Evolutionary conservation across 495 filamentous ascomycete species (phyloP), one percentile per base, ranked within the genome.

Genomic region (Aspergillus diversus): DNA sequence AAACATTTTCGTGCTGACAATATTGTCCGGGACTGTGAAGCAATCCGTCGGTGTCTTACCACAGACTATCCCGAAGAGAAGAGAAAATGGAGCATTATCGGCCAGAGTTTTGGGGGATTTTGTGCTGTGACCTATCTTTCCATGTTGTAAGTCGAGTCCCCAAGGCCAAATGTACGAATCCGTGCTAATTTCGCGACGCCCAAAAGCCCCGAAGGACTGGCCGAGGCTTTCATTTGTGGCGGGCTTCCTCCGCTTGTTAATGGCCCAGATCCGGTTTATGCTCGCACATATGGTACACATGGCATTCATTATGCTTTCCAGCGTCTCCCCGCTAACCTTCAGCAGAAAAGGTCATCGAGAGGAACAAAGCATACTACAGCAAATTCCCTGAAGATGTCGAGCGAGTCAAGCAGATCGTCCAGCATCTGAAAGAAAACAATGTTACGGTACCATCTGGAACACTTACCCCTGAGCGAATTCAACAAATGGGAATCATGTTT

Each of bases 31-130:
- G 94, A 98, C 67, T 92, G 89, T 60, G 94, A 98, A 68, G 92
- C 93, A 9, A 86, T 98, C 21, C 84, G 94, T 1, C 80, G 87
- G 57, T 86, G 79, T 33, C 77, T 98, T 61, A 93, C 89, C 0
- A 75, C 80, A 5, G 86, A 89, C 17, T 90, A 87, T 50, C 88
- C 90, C 0, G 77, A 82, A 17, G 86, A 88, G 15, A 86, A 90
- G 68, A 84, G 86, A 67, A 90, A 90, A 75, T 97, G 95, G 94
- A 87, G 78, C 47, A 80, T 91, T 35, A 86, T 96, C 52, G 95
- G 95, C 11, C 94, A 97, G 75, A 92, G 89, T 17, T 98, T 95
- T 71, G 94, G 95, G 34, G 95, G 94, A 1, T 97, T 97, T 75
- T 93, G 90, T 61, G 79, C 81, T 6, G 79, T 90, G 15, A 90